Evolutionary conservation across 371 early-diverging fungal genomes (phyloP).

Genomic region (Dinochytrium kinnereticum): DNA sequence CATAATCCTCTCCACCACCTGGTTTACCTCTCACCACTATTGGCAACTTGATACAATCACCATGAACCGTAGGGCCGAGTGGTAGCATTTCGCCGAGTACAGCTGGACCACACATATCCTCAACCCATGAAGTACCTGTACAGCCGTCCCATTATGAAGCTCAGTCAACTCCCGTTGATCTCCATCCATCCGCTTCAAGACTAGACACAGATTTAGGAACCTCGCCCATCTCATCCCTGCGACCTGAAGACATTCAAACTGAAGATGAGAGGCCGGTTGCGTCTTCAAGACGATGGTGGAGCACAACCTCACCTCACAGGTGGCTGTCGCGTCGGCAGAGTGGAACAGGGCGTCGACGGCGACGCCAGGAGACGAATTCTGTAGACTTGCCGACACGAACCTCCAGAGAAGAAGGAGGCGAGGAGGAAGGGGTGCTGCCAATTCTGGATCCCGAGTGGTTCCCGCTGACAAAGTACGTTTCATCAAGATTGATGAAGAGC

Average conservation of each 20-base stretch:
- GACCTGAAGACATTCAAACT: neutral
- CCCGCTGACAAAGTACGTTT: neutral
- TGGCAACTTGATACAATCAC: no score
- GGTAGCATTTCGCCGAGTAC: no score
- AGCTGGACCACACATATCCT: no score
- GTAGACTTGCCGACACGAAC: neutral
- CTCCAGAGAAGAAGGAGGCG: neutral
- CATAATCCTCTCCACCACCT: no score
- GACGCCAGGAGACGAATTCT: neutral
- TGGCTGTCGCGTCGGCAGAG: neutral
- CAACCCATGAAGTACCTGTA: no score
- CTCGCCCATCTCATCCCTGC: no score
- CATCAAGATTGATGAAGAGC: neutral
- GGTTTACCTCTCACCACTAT: no score
- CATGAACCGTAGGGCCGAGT: no score
- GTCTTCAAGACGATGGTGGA: neutral
- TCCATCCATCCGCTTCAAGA: no score
- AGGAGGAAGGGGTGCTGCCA: neutral
- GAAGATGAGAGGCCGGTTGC: neutral
- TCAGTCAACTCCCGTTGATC: no score
- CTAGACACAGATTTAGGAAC: no score
- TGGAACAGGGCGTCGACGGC: neutral
- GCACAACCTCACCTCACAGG: neutral
- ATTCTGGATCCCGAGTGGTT: neutral
- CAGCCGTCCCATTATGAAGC: no score